phyloP scores from a whole-genome alignment of 139 green algal species.

The Eudorina sp. region DNA sequence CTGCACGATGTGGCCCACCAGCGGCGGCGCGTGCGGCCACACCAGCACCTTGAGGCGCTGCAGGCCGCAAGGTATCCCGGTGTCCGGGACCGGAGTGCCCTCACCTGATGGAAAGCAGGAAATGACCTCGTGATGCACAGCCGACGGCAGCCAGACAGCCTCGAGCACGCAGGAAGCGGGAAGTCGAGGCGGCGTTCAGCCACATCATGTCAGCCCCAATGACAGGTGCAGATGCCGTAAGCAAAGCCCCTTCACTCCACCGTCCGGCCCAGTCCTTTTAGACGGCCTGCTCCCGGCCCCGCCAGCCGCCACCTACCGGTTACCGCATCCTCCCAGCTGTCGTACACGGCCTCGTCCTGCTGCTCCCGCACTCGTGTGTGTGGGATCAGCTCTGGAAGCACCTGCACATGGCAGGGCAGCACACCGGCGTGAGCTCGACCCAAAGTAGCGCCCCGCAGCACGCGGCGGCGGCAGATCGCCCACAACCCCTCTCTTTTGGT shows the following conservation, averaged over 20 bases:
- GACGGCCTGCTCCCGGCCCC: no score
- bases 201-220: not conserved
- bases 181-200: not conserved
- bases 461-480: not conserved
- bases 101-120: not conserved
- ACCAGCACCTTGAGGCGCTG: constrained; percentile 33
- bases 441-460: no score
- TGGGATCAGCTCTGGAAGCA: constrained; percentile 15
- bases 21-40: constrained; percentile 16
- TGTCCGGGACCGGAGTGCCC: not conserved
- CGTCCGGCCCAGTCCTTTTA: no score
- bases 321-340: constrained; percentile 38
- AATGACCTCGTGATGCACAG: not conserved
- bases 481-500: not conserved
- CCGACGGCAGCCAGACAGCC: no score
- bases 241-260: no score
- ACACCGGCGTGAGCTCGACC: not conserved
- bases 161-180: not conserved
- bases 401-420: not conserved
- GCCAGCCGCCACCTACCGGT: not conserved
- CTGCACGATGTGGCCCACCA: not conserved
- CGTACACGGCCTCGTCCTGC: not conserved
- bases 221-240: not conserved
- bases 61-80: constrained; percentile 5
- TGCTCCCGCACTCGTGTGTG: not conserved